A percentile compares a stretch with the other conserved stretches of the same genome.
phyloP scores from a whole-genome alignment of 805 yeast species.

The Starmerella asiatica region DNA sequence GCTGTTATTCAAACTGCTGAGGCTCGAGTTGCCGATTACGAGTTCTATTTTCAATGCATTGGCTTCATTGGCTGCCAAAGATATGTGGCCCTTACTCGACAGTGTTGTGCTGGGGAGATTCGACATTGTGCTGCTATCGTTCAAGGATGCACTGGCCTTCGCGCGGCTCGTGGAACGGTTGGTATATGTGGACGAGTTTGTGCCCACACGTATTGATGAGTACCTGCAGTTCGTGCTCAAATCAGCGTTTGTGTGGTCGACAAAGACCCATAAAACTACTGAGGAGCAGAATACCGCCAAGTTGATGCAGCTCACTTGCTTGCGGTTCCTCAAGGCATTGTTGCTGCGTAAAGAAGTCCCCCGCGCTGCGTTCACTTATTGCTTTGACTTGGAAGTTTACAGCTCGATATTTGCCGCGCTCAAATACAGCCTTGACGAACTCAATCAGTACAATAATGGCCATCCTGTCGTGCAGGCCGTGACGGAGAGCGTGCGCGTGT shows the following conservation, averaged over 20 bases:
- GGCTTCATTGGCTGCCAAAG: slow-evolving; percentile 21
- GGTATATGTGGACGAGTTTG: not conserved
- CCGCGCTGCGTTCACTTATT: slow-evolving; percentile 33
- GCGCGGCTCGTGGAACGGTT: slow-evolving; percentile 39
- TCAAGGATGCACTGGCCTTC: slow-evolving; percentile 50
- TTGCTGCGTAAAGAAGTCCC: not conserved
- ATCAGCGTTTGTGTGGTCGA: slow-evolving; percentile 45
- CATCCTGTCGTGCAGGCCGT: slow-evolving; percentile 31
- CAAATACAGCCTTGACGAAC: slow-evolving; percentile 45
- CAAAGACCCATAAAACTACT: slow-evolving; percentile 24
- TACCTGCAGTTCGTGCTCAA: slow-evolving; percentile 60
- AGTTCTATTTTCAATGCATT: slow-evolving; percentile 48
- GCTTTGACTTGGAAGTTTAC: slow-evolving; percentile 49
- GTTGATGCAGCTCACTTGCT: slow-evolving; percentile 39
- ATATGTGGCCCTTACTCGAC: slow-evolving; percentile 14
- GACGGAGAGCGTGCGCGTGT: slow-evolving; percentile 32
- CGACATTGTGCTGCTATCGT: slow-evolving; percentile 35
- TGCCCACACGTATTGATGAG: slow-evolving; percentile 3
- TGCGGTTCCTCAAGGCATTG: slow-evolving; percentile 39
- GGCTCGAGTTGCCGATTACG: slow-evolving; percentile 35
- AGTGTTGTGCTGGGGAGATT: slow-evolving; percentile 25
- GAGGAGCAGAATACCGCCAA: slow-evolving; percentile 29
- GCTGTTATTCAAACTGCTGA: slow-evolving; percentile 34
- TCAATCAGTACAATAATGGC: slow-evolving; percentile 30
- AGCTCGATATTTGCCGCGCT: slow-evolving; percentile 43